These are phyloP conservation scores for Daldinia sp. DNA, from an alignment of 2,329 filamentous ascomycete species.

Conservation along the genomic window DNA sequence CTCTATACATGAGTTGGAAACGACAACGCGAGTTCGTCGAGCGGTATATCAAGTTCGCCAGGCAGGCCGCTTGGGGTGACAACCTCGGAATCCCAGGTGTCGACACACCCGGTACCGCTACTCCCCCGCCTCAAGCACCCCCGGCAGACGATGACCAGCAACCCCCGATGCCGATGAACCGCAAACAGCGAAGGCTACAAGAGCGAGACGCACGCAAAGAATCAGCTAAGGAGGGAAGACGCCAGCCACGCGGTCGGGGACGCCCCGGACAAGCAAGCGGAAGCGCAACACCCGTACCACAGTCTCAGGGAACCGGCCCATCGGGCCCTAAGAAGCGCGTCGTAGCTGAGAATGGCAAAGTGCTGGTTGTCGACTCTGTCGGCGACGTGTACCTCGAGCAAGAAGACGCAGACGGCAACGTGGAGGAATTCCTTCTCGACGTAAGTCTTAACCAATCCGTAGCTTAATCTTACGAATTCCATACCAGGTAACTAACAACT, in stretches of 20 bases:
- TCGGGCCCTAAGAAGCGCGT: conserved; percentile 87
- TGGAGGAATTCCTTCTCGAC: conserved; percentile 87
- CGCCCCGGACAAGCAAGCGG: conserved; percentile 56
- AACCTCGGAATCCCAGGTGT: conserved; percentile 78
- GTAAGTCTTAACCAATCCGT: conserved; percentile 64
- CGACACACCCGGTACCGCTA: conserved; percentile 58
- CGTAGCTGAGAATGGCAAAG: conserved; percentile 93
- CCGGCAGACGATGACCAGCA: conserved; percentile 60
- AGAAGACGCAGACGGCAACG: conserved; percentile 85
- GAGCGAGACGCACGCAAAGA: conserved; percentile 85
- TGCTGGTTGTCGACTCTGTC: conserved; percentile 89
- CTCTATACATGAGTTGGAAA: conserved; percentile 87
- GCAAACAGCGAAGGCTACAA: conserved; percentile 88
- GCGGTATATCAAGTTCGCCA: conserved; percentile 89
- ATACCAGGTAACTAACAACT: conserved; percentile 23
- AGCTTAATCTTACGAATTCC: neutral
- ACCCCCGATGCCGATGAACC: conserved; percentile 74
- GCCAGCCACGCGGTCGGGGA: conserved; percentile 54
- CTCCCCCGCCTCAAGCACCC: conserved; percentile 59
- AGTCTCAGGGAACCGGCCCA: conserved; percentile 66
- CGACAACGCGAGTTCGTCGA: conserved; percentile 92
- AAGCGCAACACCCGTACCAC: conserved; percentile 66
- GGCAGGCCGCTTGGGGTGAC: conserved; percentile 90
- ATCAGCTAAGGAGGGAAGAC: conserved; percentile 66
- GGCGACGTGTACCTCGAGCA: conserved; percentile 97